phyloP scores from a whole-genome alignment of 2,329 filamentous ascomycete species.

The Colletotrichum costaricense region DNA sequence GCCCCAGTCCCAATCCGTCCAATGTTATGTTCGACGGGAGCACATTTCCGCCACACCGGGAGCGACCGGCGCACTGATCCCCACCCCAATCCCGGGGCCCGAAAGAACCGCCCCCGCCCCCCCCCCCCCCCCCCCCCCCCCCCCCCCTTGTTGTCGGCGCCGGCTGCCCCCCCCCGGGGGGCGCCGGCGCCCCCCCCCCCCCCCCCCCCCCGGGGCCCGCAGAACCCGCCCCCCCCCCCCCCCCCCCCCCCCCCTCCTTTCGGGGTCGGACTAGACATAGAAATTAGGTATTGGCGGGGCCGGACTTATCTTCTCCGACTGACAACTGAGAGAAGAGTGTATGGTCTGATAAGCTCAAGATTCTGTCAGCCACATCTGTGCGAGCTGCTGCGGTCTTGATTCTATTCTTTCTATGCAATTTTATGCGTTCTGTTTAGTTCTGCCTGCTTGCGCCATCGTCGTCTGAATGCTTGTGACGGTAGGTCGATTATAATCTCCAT shows the following conservation, averaged over 20 bases:
- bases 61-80: slow-evolving; percentile 1
- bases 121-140: too few species aligned
- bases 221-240: background rate
- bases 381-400: background rate
- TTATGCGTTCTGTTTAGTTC: background rate
- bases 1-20: background rate
- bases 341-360: background rate
- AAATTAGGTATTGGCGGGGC: background rate
- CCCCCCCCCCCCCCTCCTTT: too few species aligned
- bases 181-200: background rate
- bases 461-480: background rate
- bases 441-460: background rate
- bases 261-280: background rate
- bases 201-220: background rate
- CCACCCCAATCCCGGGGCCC: background rate
- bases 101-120: background rate
- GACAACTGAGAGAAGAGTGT: too few species aligned
- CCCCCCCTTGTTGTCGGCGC: too few species aligned
- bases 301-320: background rate
- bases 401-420: background rate
- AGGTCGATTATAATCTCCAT: background rate
- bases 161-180: too few species aligned
- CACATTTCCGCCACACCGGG: background rate
- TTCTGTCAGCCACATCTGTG: background rate
- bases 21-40: background rate